Conservation (phyloP, 139 green algal species). For the Limnomonas spitsbergensis region DNA sequence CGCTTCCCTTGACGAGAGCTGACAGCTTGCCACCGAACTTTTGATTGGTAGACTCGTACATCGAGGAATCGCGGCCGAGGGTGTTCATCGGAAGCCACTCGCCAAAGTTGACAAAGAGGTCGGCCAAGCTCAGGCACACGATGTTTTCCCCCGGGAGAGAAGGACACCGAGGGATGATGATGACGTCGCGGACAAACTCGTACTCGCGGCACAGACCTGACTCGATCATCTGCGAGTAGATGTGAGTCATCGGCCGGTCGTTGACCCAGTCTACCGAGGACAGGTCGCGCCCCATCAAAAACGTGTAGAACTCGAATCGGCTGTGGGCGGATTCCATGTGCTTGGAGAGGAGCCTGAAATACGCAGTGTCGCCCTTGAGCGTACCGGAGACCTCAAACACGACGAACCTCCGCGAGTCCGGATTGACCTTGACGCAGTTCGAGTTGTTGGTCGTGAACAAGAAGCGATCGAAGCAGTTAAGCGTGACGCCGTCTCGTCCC, state of each 20-base stretch:
- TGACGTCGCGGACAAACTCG: background rate
- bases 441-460: slow-evolving; percentile 13
- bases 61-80: background rate
- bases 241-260: background rate
- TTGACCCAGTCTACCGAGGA: background rate
- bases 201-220: background rate
- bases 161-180: background rate
- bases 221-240: background rate
- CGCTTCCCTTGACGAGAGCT: background rate
- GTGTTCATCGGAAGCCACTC: background rate
- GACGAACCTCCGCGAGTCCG: background rate
- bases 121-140: background rate
- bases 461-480: slow-evolving; percentile 1
- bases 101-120: background rate
- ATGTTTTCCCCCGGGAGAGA: background rate
- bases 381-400: background rate
- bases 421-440: slow-evolving; percentile 4
- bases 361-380: slow-evolving; percentile 17
- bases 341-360: slow-evolving; percentile 2
- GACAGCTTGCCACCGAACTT: background rate
- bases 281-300: slow-evolving; percentile 10
- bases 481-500: background rate
- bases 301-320: slow-evolving; percentile 7
- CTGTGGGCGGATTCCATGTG: background rate
- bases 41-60: background rate